Base-by-base conservation (phyloP, 176 grass and related monocot species). In the Raddia guianensis region DNA sequence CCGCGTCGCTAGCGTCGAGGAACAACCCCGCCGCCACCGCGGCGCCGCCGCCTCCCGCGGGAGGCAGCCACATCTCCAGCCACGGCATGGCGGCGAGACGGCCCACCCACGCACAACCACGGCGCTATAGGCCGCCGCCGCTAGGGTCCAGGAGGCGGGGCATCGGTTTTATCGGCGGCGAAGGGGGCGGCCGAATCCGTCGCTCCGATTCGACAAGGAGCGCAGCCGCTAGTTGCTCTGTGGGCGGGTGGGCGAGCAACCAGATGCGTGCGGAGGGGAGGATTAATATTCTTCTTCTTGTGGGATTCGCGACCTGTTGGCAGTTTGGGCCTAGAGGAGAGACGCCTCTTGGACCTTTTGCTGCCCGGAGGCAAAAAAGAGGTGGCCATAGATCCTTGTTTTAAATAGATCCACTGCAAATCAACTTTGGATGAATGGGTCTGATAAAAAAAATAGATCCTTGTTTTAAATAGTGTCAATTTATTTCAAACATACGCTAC, bases 31-130 rank as follows among this genome's bases (percentile, higher is more conserved):
- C 90, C 52, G 50, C 69, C 35, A n/a, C n/a, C n/a, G n/a, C n/a
- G n/a, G 32, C 48, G 8, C 61, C 43, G 34, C 59, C 63, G 12
- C 63, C 74, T 13, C 73, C 83, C 47, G 80, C 81, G 14, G 86
- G 77, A 7, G 86, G 92, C 76, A 91, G 87, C 86, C 90, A 92
- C 78, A 95, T 56, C 88, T 95, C 92, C 74, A 93, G 75, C 86
- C 82, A 91, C 61, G 90, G 40, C 95, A 98, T 98, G 83, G 90
- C 81, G 46, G 70, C 49, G n/a, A n/a, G n/a, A n/a, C n/a, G n/a
- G n/a, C n/a, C n/a, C n/a, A n/a, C n/a, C 27, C 27, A 21, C 68
- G 33, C 12, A 32, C 33, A 2, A 18, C 66, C 75, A 80, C 84
- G 69, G 63, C 72, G 64, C 53, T 76, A 43, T 5, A 46, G 48